Evolutionary conservation across 176 grass and related monocot species (phyloP).

Genomic region (Rhynchospora pubera): DNA sequence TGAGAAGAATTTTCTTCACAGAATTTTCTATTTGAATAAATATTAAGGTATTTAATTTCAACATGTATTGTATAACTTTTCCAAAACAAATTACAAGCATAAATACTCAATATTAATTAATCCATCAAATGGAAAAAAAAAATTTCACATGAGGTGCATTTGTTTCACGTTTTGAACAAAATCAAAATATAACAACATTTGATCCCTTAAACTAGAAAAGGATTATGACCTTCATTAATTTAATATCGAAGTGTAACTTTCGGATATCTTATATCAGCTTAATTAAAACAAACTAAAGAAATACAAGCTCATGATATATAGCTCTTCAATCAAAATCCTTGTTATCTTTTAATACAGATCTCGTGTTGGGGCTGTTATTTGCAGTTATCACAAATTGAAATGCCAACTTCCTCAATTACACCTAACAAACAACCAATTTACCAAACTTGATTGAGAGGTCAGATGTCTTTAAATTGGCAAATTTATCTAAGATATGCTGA

Average conservation of each 20-base stretch:
- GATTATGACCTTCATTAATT: slow-evolving; percentile 5
- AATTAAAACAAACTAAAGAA: no score
- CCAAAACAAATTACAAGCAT: not conserved
- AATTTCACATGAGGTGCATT: not conserved
- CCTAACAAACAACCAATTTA: not conserved
- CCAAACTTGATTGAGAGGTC: not conserved
- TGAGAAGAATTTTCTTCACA: no score
- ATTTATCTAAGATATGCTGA: not conserved
- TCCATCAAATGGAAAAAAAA: not conserved
- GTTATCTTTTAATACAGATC: not conserved
- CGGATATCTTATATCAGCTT: not conserved
- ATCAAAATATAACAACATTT: not conserved
- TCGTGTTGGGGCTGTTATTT: slow-evolving; percentile 12
- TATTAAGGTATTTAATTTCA: not conserved
- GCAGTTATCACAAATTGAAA: slow-evolving; percentile 2
- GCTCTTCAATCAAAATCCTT: not conserved
- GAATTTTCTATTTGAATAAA: not conserved
- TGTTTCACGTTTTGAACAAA: not conserved
- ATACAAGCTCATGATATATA: no score
- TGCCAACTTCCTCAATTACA: not conserved
- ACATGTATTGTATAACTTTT: not conserved
- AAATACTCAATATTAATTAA: no score
- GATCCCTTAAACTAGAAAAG: not conserved
- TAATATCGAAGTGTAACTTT: slow-evolving; percentile 1
- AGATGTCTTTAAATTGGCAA: not conserved